Evolutionary conservation across 2,329 filamentous ascomycete genomes (phyloP).

Genomic region (Phyllosticta ampelicida): DNA sequence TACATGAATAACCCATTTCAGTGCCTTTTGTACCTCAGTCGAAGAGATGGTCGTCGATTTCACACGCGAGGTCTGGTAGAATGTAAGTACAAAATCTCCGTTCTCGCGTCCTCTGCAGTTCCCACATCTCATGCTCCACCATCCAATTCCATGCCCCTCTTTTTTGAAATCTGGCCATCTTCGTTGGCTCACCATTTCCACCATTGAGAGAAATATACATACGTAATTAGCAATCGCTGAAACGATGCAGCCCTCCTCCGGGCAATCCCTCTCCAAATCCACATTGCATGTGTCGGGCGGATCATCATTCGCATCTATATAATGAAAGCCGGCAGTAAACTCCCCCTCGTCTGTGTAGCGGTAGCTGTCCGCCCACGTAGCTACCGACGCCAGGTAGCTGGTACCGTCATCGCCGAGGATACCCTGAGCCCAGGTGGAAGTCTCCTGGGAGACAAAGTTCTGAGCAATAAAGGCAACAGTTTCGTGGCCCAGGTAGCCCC

Average conservation of each 20-base stretch:
- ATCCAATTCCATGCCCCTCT: neutral
- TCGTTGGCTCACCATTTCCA: neutral
- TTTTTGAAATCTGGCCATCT: neutral
- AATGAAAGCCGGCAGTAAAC: slow-evolving; percentile 40
- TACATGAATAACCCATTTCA: slow-evolving; percentile 38
- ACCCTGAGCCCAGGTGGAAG: slow-evolving; percentile 33
- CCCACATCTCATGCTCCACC: neutral
- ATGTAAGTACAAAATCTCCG: neutral
- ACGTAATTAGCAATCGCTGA: slow-evolving; percentile 44
- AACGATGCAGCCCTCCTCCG: slow-evolving; percentile 39
- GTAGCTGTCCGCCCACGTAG: slow-evolving; percentile 45
- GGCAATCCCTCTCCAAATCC: slow-evolving; percentile 42
- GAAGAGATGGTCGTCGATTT: slow-evolving; percentile 20
- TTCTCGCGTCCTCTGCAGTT: neutral
- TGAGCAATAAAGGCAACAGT: slow-evolving; percentile 46
- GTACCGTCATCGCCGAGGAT: slow-evolving; percentile 35
- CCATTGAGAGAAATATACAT: slow-evolving; percentile 8
- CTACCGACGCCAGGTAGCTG: slow-evolving; percentile 40
- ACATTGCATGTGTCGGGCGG: slow-evolving; percentile 40
- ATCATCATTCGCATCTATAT: slow-evolving; percentile 40
- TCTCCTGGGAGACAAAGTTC: slow-evolving; percentile 34
- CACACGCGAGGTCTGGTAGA: slow-evolving; percentile 27
- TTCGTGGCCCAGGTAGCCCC: slow-evolving; percentile 44
- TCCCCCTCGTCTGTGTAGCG: slow-evolving; percentile 37
- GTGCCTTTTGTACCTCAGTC: slow-evolving; percentile 31